phyloP scores from a whole-genome alignment of 176 grass and related monocot genomes.

The Musa itinerans region DNA sequence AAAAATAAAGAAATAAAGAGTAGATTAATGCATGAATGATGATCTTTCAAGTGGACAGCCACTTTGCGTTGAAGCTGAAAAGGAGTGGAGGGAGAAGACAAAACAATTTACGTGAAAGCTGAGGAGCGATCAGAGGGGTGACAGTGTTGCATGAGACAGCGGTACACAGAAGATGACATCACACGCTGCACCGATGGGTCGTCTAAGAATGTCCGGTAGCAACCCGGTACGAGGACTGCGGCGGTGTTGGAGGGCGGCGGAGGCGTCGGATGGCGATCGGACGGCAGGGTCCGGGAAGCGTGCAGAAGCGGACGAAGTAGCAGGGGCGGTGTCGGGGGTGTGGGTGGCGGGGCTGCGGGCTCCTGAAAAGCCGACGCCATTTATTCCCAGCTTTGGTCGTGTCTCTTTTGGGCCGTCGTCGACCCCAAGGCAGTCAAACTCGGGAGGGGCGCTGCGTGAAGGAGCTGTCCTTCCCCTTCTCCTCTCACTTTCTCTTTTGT shows the following conservation, averaged over 20 bases:
- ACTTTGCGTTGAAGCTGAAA: too few relatives aligned
- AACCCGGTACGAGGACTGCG: neutral
- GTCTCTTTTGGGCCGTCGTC: neutral
- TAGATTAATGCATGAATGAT: too few relatives aligned
- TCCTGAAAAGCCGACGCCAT: slow-evolving; percentile 4
- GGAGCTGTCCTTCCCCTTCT: neutral
- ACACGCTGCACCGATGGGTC: neutral
- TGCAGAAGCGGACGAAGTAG: neutral
- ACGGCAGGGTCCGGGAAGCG: neutral
- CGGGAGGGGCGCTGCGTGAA: neutral
- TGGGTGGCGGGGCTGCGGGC: neutral
- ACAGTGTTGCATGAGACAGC: too few relatives aligned
- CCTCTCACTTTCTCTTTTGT: neutral
- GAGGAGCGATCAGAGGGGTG: too few relatives aligned
- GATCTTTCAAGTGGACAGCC: too few relatives aligned
- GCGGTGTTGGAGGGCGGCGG: neutral
- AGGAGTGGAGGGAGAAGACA: too few relatives aligned
- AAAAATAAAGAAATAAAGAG: too few relatives aligned
- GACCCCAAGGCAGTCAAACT: neutral
- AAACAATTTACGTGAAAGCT: too few relatives aligned
- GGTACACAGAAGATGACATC: neutral
- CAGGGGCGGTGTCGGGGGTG: neutral
- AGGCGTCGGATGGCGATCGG: neutral
- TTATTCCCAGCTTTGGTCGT: neutral
- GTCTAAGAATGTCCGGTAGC: neutral